Percentiles rank a stretch among this genome's conserved stretches.
Evolutionary conservation across 495 filamentous ascomycete genomes (phyloP).

Genomic region (Tuber melanosporum): DNA sequence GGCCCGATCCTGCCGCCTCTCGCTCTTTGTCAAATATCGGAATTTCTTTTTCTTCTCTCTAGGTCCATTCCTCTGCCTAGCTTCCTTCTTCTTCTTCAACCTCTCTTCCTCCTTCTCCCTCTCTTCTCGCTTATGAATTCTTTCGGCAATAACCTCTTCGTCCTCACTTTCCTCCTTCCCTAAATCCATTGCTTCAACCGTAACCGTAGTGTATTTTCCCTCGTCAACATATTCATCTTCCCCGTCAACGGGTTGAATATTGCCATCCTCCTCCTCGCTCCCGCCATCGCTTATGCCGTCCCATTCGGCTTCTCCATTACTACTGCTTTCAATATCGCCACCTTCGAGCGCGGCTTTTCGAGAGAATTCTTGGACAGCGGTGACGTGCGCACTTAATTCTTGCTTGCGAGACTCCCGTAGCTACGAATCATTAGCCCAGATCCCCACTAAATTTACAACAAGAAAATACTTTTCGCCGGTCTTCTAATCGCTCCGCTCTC

Average conservation of each 20-base stretch:
- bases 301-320: constrained; percentile 38
- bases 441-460: background rate
- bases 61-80: constrained; percentile 45
- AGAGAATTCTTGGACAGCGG: constrained; percentile 48
- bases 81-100: constrained; percentile 47
- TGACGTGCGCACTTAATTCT: constrained; percentile 69
- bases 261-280: constrained; percentile 35
- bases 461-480: background rate
- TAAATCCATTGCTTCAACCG: constrained; percentile 76
- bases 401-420: constrained; percentile 68
- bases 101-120: constrained; percentile 24
- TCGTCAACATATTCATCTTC: constrained; percentile 95
- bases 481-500: background rate
- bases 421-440: constrained; percentile 44
- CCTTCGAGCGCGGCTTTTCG: constrained; percentile 52
- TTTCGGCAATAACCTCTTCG: constrained; percentile 44
- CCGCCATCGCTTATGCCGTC: constrained; percentile 27
- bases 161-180: constrained; percentile 45
- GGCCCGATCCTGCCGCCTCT: constrained; percentile 16
- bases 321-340: constrained; percentile 42
- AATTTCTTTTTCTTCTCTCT: constrained; percentile 64
- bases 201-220: constrained; percentile 86
- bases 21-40: constrained; percentile 64
- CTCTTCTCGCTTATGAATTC: constrained; percentile 40
- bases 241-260: constrained; percentile 50